phyloP scores from a whole-genome alignment of 306 rosid species.

The Dalbergia cultrata region DNA sequence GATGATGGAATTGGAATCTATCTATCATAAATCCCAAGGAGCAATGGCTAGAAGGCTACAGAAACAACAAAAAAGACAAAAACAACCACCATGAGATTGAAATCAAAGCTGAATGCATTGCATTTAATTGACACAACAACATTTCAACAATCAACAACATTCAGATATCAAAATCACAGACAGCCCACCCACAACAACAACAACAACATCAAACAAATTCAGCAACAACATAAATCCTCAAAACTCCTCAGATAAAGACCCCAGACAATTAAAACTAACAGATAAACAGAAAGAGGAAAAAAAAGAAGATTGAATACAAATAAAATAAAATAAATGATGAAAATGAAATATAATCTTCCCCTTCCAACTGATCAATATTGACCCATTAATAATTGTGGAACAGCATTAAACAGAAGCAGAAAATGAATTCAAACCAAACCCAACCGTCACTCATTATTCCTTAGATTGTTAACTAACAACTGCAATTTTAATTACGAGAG shows the following conservation, averaged over 20 bases:
- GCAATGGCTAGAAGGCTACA: slow-evolving; percentile 36
- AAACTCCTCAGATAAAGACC: slow-evolving; percentile 25
- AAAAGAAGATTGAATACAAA: background rate
- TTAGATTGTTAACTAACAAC: slow-evolving; percentile 51
- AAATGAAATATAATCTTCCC: slow-evolving; percentile 38
- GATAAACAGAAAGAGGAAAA: background rate
- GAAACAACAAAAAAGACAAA: background rate
- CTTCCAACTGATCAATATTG: slow-evolving; percentile 18
- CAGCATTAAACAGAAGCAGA: slow-evolving; percentile 33
- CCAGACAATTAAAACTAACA: background rate
- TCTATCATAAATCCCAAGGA: slow-evolving; percentile 34
- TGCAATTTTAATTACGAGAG: background rate
- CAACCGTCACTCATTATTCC: slow-evolving; percentile 55
- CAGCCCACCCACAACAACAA: slow-evolving; percentile 42
- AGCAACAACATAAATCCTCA: slow-evolving; percentile 30
- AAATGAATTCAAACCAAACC: slow-evolving; percentile 59
- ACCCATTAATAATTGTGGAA: slow-evolving; percentile 31
- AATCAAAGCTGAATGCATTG: slow-evolving; percentile 34
- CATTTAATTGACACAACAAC: slow-evolving; percentile 33
- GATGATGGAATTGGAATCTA: slow-evolving; percentile 1
- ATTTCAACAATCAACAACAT: slow-evolving; percentile 26
- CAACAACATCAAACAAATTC: slow-evolving; percentile 28
- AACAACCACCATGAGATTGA: slow-evolving; percentile 24
- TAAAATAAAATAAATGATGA: slow-evolving; percentile 32
- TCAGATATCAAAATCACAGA: slow-evolving; percentile 33